Percentiles rank a stretch among this genome's conserved stretches.
Conservation (phyloP, 768 basidiomycete genomes). For the Tylopilus rubrobrunneus region DNA sequence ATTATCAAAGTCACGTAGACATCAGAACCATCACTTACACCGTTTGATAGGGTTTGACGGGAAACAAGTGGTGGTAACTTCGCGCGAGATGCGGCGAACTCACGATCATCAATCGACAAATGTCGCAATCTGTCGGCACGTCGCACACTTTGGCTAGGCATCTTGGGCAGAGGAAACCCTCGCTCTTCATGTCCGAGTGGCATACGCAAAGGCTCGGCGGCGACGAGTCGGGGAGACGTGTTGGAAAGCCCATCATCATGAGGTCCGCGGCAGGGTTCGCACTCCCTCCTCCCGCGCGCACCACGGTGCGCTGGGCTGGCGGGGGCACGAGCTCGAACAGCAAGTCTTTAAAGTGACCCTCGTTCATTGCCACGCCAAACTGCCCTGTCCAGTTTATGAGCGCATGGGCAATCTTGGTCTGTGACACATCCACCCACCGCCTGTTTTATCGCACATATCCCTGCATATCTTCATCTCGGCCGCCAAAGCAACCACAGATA, state of each 20-base stretch:
- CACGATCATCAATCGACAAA: slow-evolving; percentile 97
- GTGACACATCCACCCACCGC: slow-evolving; percentile 48
- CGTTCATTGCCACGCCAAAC: slow-evolving; percentile 98
- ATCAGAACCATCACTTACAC: slow-evolving; percentile 59
- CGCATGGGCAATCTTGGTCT: neutral
- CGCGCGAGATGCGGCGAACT: slow-evolving; percentile 95
- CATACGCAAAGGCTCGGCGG: slow-evolving; percentile 87
- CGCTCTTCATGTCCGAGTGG: slow-evolving; percentile 87
- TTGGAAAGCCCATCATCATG: slow-evolving; percentile 99
- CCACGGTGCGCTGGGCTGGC: slow-evolving; percentile 69
- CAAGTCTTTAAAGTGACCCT: slow-evolving; percentile 94
- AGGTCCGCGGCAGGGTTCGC: slow-evolving; percentile 76
- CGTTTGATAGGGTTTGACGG: slow-evolving; percentile 79
- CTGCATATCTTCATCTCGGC: slow-evolving; percentile 99
- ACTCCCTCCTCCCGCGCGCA: slow-evolving; percentile 41
- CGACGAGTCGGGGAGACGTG: slow-evolving; percentile 79
- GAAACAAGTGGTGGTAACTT: slow-evolving; percentile 94
- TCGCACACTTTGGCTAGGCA: slow-evolving; percentile 94
- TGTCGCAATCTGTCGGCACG: slow-evolving; percentile 96
- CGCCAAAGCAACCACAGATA: slow-evolving; percentile 90
- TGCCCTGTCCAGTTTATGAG: slow-evolving; percentile 45
- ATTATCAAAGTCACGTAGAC: neutral
- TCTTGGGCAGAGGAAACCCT: slow-evolving; percentile 93
- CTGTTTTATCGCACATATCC: slow-evolving; percentile 86
- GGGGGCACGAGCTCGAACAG: slow-evolving; percentile 95